These are phyloP conservation scores for Mallotus japonicus DNA, from an alignment of 441 rosid genomes.

Conservation along the genomic window DNA sequence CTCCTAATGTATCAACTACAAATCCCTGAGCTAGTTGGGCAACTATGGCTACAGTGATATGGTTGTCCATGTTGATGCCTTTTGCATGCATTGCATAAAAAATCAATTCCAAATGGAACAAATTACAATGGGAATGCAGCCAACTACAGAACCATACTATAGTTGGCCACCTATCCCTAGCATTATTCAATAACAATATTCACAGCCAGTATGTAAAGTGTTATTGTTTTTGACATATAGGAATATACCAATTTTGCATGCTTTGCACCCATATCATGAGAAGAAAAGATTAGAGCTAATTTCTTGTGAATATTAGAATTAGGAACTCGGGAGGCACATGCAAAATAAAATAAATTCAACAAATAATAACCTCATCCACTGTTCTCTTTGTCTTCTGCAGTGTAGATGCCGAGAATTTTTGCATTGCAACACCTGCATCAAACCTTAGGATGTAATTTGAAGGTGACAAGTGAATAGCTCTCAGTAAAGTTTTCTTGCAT, in stretches of 20 bases:
- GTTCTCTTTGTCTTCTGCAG: conserved; percentile 91
- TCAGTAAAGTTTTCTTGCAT: conserved; percentile 91
- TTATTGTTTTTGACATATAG: not conserved
- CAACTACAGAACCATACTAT: not conserved
- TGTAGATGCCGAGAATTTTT: conserved; percentile 95
- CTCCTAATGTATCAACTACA: not conserved
- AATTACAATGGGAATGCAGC: not conserved
- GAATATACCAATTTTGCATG: not conserved
- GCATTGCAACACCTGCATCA: conserved; percentile 99
- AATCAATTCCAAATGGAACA: not conserved
- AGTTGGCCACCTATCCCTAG: not conserved
- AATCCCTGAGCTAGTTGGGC: not conserved
- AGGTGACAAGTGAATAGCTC: conserved; percentile 97
- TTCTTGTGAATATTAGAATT: not conserved
- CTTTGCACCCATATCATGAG: not conserved
- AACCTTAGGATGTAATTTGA: conserved; percentile 92
- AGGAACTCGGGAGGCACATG: not conserved
- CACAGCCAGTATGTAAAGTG: not conserved
- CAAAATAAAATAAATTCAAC: not conserved
- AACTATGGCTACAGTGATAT: not conserved
- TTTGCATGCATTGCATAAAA: not conserved
- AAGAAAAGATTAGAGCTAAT: conserved; percentile 4
- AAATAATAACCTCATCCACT: conserved; percentile 77
- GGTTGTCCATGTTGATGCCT: not conserved
- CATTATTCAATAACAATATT: not conserved